Base-by-base conservation (phyloP, 345 rosid genomes). In the Carallia brachiata region DNA sequence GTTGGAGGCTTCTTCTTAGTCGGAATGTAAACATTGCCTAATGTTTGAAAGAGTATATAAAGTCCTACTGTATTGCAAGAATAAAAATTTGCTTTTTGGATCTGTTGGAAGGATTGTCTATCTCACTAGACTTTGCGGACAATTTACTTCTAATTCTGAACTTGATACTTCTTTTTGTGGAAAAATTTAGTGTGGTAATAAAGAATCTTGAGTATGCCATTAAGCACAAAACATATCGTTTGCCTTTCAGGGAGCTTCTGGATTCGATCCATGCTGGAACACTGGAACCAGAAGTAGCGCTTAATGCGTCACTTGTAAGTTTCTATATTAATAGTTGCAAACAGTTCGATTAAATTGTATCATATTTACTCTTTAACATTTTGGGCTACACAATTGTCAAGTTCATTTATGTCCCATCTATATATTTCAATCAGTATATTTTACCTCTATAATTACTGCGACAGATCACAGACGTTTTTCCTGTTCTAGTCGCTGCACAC, bases 401-500 rank as follows among this genome's bases (percentile, higher is more conserved):
- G 16, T 65, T 65, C 31, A 18, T 70, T 57, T 40, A 56, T 27
- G 16, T 27, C 15, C 31, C 17, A 10, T 27, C 60, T 6, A 23
- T 19, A 23, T 27, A 19, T 27, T 56, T 27, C 31, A 15, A 19
- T 56, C 60, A 56, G 27, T 68, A 6, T 58, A 40, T 0, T 17
- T 70, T 72, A 27, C 60, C 63, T 6, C 1, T 18, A 36, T 48
- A 17, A 72, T 63, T 34, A 6, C 72, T 36, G 66, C 40, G 66
- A 66, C 83, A 92, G 97, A 86, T 95, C 39, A 87, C 98, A 23
- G 96, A 92, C 63, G 73, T 85, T 30, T 95, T 92, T 54, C 99
- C 98, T 64, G 77, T 95, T 73, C 84, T 89, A 44, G 98, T 95
- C 5, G 96, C 97, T 23, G 98, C 97, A 17, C 90, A 89, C 67